Evolutionary conservation across 768 basidiomycete genomes (phyloP).

Genomic region (Tephrocybe sp.): DNA sequence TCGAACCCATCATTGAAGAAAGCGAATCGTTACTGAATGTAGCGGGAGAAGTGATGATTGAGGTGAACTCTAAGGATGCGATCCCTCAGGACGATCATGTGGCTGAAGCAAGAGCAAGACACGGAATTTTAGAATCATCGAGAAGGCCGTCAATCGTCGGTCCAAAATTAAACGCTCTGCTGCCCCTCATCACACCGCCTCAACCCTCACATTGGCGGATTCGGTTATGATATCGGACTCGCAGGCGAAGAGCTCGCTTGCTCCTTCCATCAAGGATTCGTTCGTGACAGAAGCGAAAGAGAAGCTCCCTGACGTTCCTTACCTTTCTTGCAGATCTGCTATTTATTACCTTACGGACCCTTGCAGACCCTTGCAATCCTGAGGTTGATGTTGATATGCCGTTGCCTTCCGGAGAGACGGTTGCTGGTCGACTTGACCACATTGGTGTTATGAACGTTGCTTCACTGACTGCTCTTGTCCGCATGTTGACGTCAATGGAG

Average conservation of each 20-base stretch:
- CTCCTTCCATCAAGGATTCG: constrained; percentile 3
- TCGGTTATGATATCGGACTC: not conserved
- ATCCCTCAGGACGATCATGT: not conserved
- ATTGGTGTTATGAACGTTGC: constrained; percentile 27
- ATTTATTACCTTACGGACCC: constrained; percentile 25
- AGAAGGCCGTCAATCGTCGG: constrained; percentile 15
- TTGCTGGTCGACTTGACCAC: constrained; percentile 21
- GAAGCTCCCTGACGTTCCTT: constrained; percentile 10
- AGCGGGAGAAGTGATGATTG: constrained; percentile 13
- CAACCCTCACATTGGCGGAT: constrained; percentile 8
- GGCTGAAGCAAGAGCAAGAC: constrained; percentile 7
- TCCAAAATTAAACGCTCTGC: constrained; percentile 11
- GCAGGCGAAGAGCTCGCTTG: not conserved
- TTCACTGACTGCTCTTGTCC: constrained; percentile 40
- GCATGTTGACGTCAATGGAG: constrained; percentile 43
- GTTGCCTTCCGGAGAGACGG: constrained; percentile 19
- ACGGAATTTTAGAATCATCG: constrained; percentile 13
- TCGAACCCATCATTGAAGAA: not conserved
- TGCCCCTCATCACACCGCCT: constrained; percentile 2
- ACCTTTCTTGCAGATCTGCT: constrained; percentile 24
- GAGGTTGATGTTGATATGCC: constrained; percentile 25
- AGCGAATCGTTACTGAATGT: constrained; percentile 9
- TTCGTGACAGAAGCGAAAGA: not conserved
- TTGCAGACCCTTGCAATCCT: constrained; percentile 23
- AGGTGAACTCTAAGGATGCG: not conserved